Conservation (phyloP, 176 grass and related monocot species). For the Neostapfia colusana region DNA sequence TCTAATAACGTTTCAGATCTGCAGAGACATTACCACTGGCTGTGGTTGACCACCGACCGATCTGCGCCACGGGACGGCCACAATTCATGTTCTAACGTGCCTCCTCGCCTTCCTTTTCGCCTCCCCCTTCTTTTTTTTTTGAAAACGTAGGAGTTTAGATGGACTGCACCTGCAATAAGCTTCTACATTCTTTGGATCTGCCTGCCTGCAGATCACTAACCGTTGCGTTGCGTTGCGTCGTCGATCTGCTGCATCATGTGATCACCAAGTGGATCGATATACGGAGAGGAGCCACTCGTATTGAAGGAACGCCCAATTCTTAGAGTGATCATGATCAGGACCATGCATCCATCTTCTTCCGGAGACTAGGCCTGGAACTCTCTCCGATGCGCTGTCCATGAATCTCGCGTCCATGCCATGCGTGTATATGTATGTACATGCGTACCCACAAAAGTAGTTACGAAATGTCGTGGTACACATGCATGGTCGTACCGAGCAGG, state of each 20-base stretch:
- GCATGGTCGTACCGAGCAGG: slow-evolving; percentile 1
- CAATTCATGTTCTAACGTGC: background rate
- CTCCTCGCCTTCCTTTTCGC: too few species aligned
- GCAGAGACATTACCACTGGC: background rate
- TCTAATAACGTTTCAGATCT: background rate
- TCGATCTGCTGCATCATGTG: background rate
- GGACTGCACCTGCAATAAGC: background rate
- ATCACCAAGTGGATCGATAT: background rate
- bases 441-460: background rate
- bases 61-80: background rate
- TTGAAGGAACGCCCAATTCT: background rate
- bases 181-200: background rate
- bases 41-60: background rate
- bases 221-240: too few species aligned
- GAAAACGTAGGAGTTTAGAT: background rate
- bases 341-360: too few species aligned
- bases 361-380: background rate
- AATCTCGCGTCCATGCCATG: background rate
- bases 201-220: background rate
- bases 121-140: too few species aligned
- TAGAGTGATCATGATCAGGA: slow-evolving; percentile 11
- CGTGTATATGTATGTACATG: too few species aligned
- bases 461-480: background rate
- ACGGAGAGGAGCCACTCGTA: background rate
- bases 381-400: background rate